Evolutionary conservation across 164 flowering plant species (phyloP), one percentile per base, ranked within the genome.

Genomic region (Magnolia officinalis): DNA sequence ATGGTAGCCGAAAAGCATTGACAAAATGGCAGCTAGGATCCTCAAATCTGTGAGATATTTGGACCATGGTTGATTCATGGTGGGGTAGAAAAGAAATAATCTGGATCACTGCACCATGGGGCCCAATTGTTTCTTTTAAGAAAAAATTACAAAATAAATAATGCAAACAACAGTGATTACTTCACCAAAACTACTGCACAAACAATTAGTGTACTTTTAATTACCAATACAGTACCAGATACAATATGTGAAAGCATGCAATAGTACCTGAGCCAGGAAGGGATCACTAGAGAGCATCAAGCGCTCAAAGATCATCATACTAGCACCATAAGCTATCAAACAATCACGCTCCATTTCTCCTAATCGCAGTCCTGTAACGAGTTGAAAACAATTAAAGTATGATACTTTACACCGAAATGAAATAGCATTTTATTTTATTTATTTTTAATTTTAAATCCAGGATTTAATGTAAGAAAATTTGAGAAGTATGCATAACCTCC

Each of bases 291-390:
- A 91, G n/a, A 91, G 24, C 97, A 96, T 91, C 63, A 94, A 81
- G 11, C 99, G 91, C 78, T 96, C 99, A 79, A 76, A 90, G 72
- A 92, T 84, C 81, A 94, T 72, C 89, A 85, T 93, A 79, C 98
- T 91, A 72, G 99, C 96, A 65, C 98, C 99, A 86, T 94, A 94
- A 21, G 97, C 98, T 82, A 94, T 91, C 81, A 96, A 83, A 83
- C 99, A 94, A 87, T 96, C 98, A 45, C 98, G 97, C 82, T 96
- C 99, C 99, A 96, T 96, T 81, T 96, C 98, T 75, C 98, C 98
- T 10, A 96, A 90, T 31, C 98, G 85, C 24, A 94, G 82, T 45
- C 99, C 98, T 95, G 86, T 37, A 74, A 21, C 6, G 50, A 2
- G 26, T 16, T 68, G 19, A 68, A 68, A 31, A 18, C n/a, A 68